A percentile compares a stretch with the other conserved stretches of the same genome.
These are phyloP conservation scores for Coleophoma cylindrospora DNA, from an alignment of 2,329 filamentous ascomycete genomes.

Conservation along the genomic window DNA sequence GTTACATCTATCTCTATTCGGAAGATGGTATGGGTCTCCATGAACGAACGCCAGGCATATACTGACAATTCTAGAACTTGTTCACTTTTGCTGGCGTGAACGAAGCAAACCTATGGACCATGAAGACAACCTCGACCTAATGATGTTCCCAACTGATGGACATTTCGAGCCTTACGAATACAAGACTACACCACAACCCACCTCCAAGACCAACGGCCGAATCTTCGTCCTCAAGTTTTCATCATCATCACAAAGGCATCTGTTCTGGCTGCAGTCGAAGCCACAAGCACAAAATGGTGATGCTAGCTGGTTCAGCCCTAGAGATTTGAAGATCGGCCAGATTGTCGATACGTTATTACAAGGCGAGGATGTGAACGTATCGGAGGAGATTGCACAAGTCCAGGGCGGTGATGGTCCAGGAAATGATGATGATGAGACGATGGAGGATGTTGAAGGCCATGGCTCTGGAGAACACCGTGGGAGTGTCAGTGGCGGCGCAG, in stretches of 20 bases:
- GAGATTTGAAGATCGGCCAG: slow-evolving; percentile 82
- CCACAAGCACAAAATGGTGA: slow-evolving; percentile 67
- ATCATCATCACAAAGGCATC: slow-evolving; percentile 83
- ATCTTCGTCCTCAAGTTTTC: slow-evolving; percentile 92
- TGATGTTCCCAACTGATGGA: slow-evolving; percentile 90
- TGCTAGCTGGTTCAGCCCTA: slow-evolving; percentile 73
- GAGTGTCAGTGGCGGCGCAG: slow-evolving; percentile 72
- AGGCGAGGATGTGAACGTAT: slow-evolving; percentile 82
- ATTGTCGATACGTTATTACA: slow-evolving; percentile 81
- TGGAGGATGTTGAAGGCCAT: slow-evolving; percentile 70
- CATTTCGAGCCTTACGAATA: slow-evolving; percentile 85
- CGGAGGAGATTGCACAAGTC: slow-evolving; percentile 63
- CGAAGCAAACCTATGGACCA: slow-evolving; percentile 64
- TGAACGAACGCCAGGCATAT: not conserved
- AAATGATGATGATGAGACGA: slow-evolving; percentile 68
- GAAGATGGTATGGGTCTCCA: slow-evolving; percentile 68
- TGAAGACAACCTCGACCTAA: slow-evolving; percentile 73
- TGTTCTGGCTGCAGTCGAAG: slow-evolving; percentile 97
- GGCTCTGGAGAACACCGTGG: slow-evolving; percentile 54
- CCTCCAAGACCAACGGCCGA: slow-evolving; percentile 73
- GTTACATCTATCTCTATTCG: slow-evolving; percentile 87
- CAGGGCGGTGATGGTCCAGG: slow-evolving; percentile 44
- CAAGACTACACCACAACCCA: slow-evolving; percentile 49
- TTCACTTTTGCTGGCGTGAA: slow-evolving; percentile 96
- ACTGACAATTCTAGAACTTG: slow-evolving; percentile 55